phyloP scores from a whole-genome alignment of 2,329 filamentous ascomycete species.

The Ascomycota sp. region DNA sequence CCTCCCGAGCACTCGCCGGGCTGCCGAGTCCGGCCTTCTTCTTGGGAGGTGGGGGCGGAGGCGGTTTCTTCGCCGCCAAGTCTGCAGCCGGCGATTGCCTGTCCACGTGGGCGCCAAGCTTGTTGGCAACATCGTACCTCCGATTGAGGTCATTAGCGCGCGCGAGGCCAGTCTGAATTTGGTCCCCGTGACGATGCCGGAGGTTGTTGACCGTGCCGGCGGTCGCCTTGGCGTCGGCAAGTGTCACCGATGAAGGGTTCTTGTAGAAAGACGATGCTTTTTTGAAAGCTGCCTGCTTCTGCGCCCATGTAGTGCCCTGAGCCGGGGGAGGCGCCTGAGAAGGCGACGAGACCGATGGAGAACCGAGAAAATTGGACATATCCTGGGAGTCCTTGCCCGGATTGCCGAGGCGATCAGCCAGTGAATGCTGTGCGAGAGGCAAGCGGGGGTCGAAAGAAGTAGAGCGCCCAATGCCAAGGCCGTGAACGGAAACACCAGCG shows the following conservation, averaged over 20 bases:
- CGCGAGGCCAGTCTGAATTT: constrained; percentile 38
- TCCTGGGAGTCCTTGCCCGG: no score
- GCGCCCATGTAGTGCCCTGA: constrained; percentile 40
- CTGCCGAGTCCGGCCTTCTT: constrained; percentile 24
- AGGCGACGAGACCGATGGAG: no score
- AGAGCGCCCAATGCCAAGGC: constrained; percentile 44
- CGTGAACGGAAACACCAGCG: constrained; percentile 61
- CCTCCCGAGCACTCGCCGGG: constrained; percentile 3
- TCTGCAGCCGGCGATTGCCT: constrained; percentile 3
- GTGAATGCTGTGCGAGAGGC: no score
- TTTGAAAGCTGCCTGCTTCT: constrained; percentile 42
- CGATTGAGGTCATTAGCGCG: constrained; percentile 37
- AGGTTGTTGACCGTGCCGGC: constrained; percentile 47
- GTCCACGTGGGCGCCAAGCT: constrained; percentile 10
- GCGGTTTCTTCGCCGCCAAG: constrained; percentile 23
- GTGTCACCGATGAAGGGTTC: constrained; percentile 38
- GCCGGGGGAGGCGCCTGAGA: constrained; percentile 7
- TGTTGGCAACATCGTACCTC: constrained; percentile 34
- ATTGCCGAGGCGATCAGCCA: no score
- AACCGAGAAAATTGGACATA: no score
- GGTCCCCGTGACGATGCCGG: constrained; percentile 47
- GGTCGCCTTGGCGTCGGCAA: constrained; percentile 35
- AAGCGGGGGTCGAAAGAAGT: no score
- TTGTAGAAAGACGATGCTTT: constrained; percentile 39
- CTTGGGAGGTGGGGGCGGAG: constrained; percentile 28